Percentiles rank a stretch among this genome's conserved stretches.
Evolutionary conservation across 345 rosid species (phyloP).

Genomic region (Bruguiera gymnorhiza): DNA sequence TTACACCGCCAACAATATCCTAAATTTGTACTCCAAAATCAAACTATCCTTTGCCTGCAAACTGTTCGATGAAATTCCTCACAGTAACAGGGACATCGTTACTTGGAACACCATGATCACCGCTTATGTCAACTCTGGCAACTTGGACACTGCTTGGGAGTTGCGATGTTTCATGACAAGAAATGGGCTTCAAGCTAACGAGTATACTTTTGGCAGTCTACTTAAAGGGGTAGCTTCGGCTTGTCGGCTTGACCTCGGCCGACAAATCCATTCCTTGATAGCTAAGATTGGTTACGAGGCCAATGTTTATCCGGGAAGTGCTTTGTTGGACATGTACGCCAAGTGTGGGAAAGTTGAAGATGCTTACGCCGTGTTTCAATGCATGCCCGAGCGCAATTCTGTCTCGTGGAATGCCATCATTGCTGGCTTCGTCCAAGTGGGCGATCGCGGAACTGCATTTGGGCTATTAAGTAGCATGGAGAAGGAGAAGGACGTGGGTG

Average conservation of each 20-base stretch:
- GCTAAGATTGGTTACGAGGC: slow-evolving; percentile 40
- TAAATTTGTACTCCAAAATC: slow-evolving; percentile 27
- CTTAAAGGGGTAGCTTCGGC: slow-evolving; percentile 59
- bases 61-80: slow-evolving; percentile 59
- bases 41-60: slow-evolving; percentile 34
- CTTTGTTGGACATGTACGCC: slow-evolving; percentile 71
- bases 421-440: slow-evolving; percentile 50
- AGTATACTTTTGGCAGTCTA: slow-evolving; percentile 53
- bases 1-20: slow-evolving; percentile 50
- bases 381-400: slow-evolving; percentile 47
- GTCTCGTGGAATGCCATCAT: slow-evolving; percentile 75
- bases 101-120: slow-evolving; percentile 76
- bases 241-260: slow-evolving; percentile 43
- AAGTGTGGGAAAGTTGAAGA: slow-evolving; percentile 56
- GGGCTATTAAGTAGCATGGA: slow-evolving; percentile 57
- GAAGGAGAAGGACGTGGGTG: slow-evolving; percentile 27
- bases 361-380: slow-evolving; percentile 46
- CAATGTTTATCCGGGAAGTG: slow-evolving; percentile 58
- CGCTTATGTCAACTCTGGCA: slow-evolving; percentile 49
- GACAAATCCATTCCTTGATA: slow-evolving; percentile 53
- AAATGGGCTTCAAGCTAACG: slow-evolving; percentile 38
- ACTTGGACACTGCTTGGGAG: slow-evolving; percentile 39
- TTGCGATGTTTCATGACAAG: slow-evolving; percentile 43
- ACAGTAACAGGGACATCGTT: slow-evolving; percentile 49
- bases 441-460: slow-evolving; percentile 46